phyloP scores from a whole-genome alignment of 495 filamentous ascomycete species.

The Neurospora cerealis region DNA sequence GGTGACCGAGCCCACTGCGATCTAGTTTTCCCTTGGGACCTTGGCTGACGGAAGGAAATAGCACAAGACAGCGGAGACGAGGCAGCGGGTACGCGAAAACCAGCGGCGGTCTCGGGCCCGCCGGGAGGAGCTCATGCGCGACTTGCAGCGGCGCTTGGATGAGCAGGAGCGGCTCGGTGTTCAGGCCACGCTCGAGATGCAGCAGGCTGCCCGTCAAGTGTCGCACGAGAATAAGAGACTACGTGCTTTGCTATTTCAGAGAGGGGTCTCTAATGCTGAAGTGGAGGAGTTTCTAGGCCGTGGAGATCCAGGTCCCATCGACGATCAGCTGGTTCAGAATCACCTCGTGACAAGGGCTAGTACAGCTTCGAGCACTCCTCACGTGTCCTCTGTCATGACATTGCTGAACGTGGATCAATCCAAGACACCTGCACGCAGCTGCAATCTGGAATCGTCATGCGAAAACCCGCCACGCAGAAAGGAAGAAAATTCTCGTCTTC shows the following conservation, averaged over 20 bases:
- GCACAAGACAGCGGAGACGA: background rate
- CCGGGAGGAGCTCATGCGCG: conserved; percentile 50
- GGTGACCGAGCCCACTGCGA: background rate
- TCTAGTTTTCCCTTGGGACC: too few relatives aligned
- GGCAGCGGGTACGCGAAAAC: conserved; percentile 40
- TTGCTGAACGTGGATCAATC: too few relatives aligned
- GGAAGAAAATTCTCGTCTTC: background rate
- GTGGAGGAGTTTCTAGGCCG: conserved; percentile 10
- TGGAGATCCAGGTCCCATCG: background rate
- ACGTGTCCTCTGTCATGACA: too few relatives aligned
- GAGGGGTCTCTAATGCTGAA: conserved; percentile 9
- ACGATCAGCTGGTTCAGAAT: background rate
- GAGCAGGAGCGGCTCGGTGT: conserved; percentile 39
- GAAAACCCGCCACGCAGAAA: background rate
- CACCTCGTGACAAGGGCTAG: background rate
- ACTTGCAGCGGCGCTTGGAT: conserved; percentile 45
- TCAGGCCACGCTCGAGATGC: conserved; percentile 42
- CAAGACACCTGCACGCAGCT: background rate
- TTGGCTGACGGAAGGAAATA: background rate
- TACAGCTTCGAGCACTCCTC: background rate
- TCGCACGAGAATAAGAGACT: conserved; percentile 41
- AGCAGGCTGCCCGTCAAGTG: conserved; percentile 42
- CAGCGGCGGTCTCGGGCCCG: conserved; percentile 59
- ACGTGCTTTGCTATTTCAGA: conserved; percentile 28
- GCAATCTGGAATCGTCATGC: background rate